Evolutionary conservation across 2,329 filamentous ascomycete genomes (phyloP).

Genomic region (Alternaria burnsii): DNA sequence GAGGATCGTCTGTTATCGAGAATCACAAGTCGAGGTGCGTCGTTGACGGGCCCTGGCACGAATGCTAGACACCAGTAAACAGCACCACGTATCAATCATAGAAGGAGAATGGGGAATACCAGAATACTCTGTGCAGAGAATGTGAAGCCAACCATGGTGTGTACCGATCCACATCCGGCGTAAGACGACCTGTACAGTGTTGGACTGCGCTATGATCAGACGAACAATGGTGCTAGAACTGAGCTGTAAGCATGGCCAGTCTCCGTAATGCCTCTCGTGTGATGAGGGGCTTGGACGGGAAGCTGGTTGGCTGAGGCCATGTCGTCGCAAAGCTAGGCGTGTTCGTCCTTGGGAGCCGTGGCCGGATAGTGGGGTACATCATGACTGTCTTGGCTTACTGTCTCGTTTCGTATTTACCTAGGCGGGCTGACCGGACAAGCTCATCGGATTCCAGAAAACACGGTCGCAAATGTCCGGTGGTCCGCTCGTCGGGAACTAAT

Average conservation of each 20-base stretch:
- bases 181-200: slow-evolving; percentile 16
- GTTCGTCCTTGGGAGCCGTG: slow-evolving; percentile 23
- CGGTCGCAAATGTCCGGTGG: slow-evolving; percentile 27
- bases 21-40: slow-evolving; percentile 11
- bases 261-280: slow-evolving; percentile 10
- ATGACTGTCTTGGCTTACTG: slow-evolving; percentile 31
- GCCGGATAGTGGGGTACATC: slow-evolving; percentile 26
- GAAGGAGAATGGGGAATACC: slow-evolving; percentile 37
- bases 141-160: slow-evolving; percentile 26
- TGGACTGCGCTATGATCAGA: slow-evolving; percentile 8
- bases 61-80: slow-evolving; percentile 36
- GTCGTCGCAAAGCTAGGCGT: slow-evolving; percentile 20
- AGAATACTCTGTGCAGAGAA: slow-evolving; percentile 30
- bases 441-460: slow-evolving; percentile 28
- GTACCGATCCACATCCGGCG: slow-evolving; percentile 30
- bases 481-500: slow-evolving; percentile 50
- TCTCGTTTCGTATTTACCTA: slow-evolving; percentile 38
- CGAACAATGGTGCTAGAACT: slow-evolving; percentile 15
- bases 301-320: slow-evolving; percentile 12
- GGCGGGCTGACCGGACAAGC: slow-evolving; percentile 29
- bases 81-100: slow-evolving; percentile 34
- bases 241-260: slow-evolving; percentile 18
- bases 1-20: background rate
- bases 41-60: slow-evolving; percentile 9
- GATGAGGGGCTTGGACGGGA: slow-evolving; percentile 6